A percentile compares a stretch with the other conserved stretches of the same genome.
Evolutionary conservation across 306 rosid species (phyloP).

Genomic region (Cicer arietinum): DNA sequence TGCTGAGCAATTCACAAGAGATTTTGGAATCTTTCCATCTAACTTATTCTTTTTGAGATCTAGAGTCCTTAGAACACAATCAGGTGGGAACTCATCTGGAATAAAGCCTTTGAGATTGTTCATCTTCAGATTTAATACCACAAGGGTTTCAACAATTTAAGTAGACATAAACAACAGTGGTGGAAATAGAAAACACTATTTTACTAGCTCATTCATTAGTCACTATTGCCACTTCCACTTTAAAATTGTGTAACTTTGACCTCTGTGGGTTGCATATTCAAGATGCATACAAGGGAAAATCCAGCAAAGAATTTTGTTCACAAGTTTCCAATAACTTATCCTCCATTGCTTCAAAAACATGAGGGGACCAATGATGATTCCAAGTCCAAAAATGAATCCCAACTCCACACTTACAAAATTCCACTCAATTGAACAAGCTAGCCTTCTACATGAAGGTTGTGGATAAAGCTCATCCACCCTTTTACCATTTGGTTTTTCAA

Average conservation of each 20-base stretch:
- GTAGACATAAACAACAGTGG: no score
- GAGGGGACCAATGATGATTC: constrained; percentile 11
- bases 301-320: constrained; percentile 1
- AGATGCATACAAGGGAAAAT: constrained; percentile 17
- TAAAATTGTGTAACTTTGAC: background rate
- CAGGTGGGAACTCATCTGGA: constrained; percentile 36
- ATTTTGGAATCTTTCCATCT: constrained; percentile 52
- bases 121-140: constrained; percentile 43
- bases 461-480: background rate
- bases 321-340: background rate
- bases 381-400: constrained; percentile 38
- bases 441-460: background rate
- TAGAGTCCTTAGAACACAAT: constrained; percentile 49
- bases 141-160: constrained; percentile 17
- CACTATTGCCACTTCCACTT: constrained; percentile 8
- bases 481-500: background rate
- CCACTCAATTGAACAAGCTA: constrained; percentile 24
- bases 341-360: constrained; percentile 42
- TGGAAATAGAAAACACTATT: no score
- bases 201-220: background rate
- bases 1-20: constrained; percentile 43
- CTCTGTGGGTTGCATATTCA: background rate
- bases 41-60: constrained; percentile 46
- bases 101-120: constrained; percentile 45
- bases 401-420: constrained; percentile 4